Conservation (phyloP, 2,329 filamentous ascomycete species). For the Cercospora sp. region DNA sequence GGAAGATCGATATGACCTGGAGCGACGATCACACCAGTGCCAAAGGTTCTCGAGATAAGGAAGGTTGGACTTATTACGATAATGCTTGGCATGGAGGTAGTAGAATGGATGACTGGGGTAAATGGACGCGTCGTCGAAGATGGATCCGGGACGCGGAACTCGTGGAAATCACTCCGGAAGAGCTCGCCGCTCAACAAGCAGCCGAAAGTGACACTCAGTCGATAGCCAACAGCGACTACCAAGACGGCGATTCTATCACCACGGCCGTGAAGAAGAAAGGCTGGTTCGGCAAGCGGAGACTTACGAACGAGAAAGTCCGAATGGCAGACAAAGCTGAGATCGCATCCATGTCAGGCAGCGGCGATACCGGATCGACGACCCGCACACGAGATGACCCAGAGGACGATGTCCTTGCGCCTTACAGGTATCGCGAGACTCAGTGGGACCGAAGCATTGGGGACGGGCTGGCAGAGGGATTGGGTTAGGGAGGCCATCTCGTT, state of each 20-base stretch:
- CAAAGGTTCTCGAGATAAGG: constrained; percentile 51
- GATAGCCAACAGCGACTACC: constrained; percentile 17
- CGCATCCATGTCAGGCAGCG: constrained; percentile 27
- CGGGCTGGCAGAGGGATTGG: constrained; percentile 79
- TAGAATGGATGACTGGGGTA: constrained; percentile 87
- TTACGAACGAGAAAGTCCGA: constrained; percentile 22
- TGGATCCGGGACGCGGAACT: constrained; percentile 97
- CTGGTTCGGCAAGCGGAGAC: constrained; percentile 31
- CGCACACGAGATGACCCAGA: constrained; percentile 39
- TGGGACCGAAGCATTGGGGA: constrained; percentile 77
- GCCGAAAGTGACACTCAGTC: constrained; percentile 13
- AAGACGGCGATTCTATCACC: constrained; percentile 25
- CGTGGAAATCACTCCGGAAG: constrained; percentile 62
- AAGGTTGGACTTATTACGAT: constrained; percentile 97
- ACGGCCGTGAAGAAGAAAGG: constrained; percentile 30
- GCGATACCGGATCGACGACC: constrained; percentile 31
- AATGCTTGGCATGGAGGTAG: constrained; percentile 96
- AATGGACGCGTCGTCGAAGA: constrained; percentile 89
- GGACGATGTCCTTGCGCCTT: constrained; percentile 53
- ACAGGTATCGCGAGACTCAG: constrained; percentile 52
- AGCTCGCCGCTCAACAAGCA: constrained; percentile 19
- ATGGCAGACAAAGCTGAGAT: constrained; percentile 30
- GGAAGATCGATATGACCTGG: constrained; percentile 77
- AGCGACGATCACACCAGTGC: constrained; percentile 45
- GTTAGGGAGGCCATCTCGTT: constrained; percentile 50